Conservation (phyloP, 139 green algal species). For the Chlorokybus atmophyticus region DNA sequence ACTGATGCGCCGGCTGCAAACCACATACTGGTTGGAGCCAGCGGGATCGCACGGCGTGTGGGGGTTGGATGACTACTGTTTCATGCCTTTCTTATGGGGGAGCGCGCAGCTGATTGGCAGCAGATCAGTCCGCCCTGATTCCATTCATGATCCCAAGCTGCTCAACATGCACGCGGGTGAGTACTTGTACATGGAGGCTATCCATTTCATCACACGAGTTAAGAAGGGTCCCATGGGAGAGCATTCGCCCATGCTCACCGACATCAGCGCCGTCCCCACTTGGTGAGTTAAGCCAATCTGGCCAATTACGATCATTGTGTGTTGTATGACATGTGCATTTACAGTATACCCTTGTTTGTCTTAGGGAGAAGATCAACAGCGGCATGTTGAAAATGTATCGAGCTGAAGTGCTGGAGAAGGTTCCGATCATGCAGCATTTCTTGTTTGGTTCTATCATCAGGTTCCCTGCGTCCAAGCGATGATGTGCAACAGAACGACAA, state of each 20-base stretch:
- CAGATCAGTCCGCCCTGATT: conserved; percentile 55
- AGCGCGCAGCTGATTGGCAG: conserved; percentile 63
- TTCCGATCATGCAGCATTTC: conserved; percentile 99
- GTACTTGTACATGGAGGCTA: conserved; percentile 73
- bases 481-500: no score
- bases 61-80: conserved; percentile 97
- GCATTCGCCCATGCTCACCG: conserved; percentile 87
- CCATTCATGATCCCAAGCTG: conserved; percentile 62
- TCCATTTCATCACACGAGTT: conserved; percentile 35
- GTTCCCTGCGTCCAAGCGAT: no score
- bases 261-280: conserved; percentile 70
- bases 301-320: no score
- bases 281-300: no score
- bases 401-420: conserved; percentile 84
- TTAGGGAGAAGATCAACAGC: conserved; percentile 57
- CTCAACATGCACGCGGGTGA: conserved; percentile 42
- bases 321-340: no score
- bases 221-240: conserved; percentile 87
- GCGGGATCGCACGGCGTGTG: conserved; percentile 90
- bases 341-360: no score
- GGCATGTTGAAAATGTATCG: conserved; percentile 98
- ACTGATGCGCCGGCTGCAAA: conserved; percentile 64
- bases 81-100: conserved; percentile 91
- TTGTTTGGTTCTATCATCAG: conserved; percentile 35
- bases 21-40: conserved; percentile 89